Evolutionary conservation across 2,329 filamentous ascomycete species (phyloP).

Genomic region (Fusarium concolor): DNA sequence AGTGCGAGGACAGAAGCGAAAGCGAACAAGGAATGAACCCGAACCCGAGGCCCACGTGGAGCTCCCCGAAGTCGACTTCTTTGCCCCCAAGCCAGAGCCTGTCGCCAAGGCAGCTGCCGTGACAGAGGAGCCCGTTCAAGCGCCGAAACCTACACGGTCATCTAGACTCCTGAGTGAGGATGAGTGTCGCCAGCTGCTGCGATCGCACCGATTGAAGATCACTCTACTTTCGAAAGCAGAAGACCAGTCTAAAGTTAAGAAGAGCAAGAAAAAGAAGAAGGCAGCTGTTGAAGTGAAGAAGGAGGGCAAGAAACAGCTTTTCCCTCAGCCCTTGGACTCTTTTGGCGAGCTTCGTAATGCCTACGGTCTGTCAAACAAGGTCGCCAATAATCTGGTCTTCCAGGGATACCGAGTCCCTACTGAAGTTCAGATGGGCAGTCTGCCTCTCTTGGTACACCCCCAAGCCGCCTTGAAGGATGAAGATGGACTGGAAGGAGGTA

Average conservation of each 20-base stretch:
- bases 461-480: conserved; percentile 60
- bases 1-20: conserved; percentile 65
- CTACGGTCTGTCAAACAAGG: conserved; percentile 78
- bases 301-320: conserved; percentile 71
- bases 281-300: conserved; percentile 61
- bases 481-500: conserved; percentile 51
- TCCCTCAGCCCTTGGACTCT: conserved; percentile 80
- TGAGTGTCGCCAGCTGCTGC: conserved; percentile 78
- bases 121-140: conserved; percentile 40
- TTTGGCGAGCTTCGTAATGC: conserved; percentile 78
- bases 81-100: conserved; percentile 60
- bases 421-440: conserved; percentile 88
- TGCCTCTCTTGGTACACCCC: conserved; percentile 79
- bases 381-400: conserved; percentile 82
- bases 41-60: conserved; percentile 47
- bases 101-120: conserved; percentile 49
- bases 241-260: conserved; percentile 60
- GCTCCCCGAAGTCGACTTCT: conserved; percentile 68
- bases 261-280: conserved; percentile 66
- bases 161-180: conserved; percentile 68
- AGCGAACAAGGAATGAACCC: conserved; percentile 58
- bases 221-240: conserved; percentile 73
- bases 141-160: conserved; percentile 44
- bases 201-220: conserved; percentile 86
- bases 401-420: conserved; percentile 91